Evolutionary conservation across 2,329 filamentous ascomycete genomes (phyloP).

Genomic region (Fusarium sp.): DNA sequence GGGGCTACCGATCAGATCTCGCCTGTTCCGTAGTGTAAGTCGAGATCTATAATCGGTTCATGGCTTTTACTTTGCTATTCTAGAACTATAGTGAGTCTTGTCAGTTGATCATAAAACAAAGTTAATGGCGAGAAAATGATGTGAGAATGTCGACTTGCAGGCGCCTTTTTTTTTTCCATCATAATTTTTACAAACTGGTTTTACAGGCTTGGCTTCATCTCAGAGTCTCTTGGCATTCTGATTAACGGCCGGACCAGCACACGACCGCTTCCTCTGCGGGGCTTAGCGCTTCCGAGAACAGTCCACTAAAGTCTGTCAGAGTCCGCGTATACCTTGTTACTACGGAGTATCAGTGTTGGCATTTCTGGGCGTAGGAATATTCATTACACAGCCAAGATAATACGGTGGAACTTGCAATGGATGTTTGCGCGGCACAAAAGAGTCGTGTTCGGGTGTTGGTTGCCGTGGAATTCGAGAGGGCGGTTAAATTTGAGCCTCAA

Average conservation of each 20-base stretch:
- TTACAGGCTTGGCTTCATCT: conserved; percentile 37
- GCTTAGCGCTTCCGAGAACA: conserved; percentile 21
- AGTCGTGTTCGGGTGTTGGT: conserved; percentile 10
- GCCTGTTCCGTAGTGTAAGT: conserved; percentile 2
- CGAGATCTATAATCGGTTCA: conserved; percentile 1
- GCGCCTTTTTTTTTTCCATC: neutral
- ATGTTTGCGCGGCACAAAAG: neutral
- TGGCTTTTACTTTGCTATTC: neutral
- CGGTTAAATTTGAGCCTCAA: conserved; percentile 15
- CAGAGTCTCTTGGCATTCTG: conserved; percentile 15
- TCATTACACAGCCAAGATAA: conserved; percentile 30
- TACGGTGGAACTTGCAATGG: neutral
- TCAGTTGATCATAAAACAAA: neutral
- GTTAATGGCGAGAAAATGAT: neutral
- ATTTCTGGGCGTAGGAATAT: conserved; percentile 14
- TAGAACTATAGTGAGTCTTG: neutral
- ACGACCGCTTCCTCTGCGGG: conserved; percentile 23
- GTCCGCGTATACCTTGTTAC: neutral
- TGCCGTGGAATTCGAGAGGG: conserved; percentile 27
- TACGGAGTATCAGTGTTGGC: conserved; percentile 11
- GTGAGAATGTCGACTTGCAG: neutral
- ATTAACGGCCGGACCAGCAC: conserved; percentile 20
- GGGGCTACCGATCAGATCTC: conserved; percentile 15
- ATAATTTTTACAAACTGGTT: conserved; percentile 9
- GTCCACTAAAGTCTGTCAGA: conserved; percentile 4